Evolutionary conservation across 1,284 basidiomycete genomes (phyloP).

Genomic region (Chondrostereum purpureum): DNA sequence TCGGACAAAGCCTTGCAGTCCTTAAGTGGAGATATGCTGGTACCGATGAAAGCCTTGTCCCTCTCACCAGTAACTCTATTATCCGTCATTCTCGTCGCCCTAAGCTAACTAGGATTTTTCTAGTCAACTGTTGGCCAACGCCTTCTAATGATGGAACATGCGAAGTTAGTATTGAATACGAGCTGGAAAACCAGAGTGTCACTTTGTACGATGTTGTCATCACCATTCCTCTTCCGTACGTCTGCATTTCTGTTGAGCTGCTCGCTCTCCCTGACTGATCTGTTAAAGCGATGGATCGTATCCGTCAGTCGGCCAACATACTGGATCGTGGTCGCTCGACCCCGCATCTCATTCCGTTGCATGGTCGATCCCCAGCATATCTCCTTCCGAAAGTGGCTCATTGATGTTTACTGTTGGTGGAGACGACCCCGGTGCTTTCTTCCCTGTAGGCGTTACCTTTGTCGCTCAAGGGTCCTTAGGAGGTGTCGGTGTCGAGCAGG

Average conservation of each 20-base stretch:
- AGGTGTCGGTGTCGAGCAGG: conserved; percentile 57
- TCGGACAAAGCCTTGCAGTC: conserved; percentile 82
- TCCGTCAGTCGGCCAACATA: conserved; percentile 76
- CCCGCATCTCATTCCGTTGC: conserved; percentile 73
- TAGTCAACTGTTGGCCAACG: conserved; percentile 96
- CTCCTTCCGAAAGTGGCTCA: conserved; percentile 58
- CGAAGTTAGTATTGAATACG: conserved; percentile 96
- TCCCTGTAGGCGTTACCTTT: conserved; percentile 87
- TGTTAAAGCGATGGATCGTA: conserved; percentile 68
- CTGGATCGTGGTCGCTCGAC: conserved; percentile 79
- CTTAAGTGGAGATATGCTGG: conserved; percentile 90
- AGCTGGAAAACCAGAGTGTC: conserved; percentile 82
- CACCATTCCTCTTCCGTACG: conserved; percentile 87
- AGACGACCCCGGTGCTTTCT: conserved; percentile 81
- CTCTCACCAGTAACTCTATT: conserved; percentile 72
- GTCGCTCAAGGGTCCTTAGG: conserved; percentile 74
- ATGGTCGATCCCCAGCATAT: conserved; percentile 73
- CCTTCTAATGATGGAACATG: conserved; percentile 84
- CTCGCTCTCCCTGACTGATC: conserved; percentile 6
- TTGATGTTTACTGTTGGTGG: conserved; percentile 86
- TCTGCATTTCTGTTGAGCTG: conserved; percentile 16
- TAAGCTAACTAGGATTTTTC: not conserved
- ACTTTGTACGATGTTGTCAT: conserved; percentile 82
- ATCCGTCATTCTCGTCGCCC: too few species aligned
- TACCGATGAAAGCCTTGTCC: conserved; percentile 88